Evolutionary conservation across 768 basidiomycete genomes (phyloP).

Genomic region (Auriscalpium microsporum): DNA sequence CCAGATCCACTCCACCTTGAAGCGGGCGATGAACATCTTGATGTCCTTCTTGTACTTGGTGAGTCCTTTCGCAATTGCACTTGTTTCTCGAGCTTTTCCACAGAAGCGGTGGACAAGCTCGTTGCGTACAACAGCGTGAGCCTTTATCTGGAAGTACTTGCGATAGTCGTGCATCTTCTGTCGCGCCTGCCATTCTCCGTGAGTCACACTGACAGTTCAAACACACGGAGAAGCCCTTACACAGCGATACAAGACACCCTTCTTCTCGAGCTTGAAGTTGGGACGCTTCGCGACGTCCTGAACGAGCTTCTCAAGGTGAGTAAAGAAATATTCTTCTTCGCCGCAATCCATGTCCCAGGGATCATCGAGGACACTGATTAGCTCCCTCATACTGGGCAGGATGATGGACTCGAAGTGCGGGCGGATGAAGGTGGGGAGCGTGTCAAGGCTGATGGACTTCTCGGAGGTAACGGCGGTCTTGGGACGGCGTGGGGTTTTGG

Average conservation of each 20-base stretch:
- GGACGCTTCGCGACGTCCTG: neutral
- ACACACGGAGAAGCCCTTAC: no score
- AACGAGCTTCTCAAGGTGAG: neutral
- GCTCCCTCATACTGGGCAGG: neutral
- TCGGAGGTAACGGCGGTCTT: neutral
- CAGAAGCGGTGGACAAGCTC: neutral
- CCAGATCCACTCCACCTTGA: neutral
- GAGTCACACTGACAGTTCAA: neutral
- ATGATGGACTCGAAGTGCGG: neutral
- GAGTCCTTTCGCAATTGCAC: neutral
- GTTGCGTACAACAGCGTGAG: neutral
- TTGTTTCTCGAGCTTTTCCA: neutral
- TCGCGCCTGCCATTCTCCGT: neutral
- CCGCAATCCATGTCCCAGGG: neutral
- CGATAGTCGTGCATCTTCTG: neutral
- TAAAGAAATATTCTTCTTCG: neutral
- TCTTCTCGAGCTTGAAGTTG: neutral
- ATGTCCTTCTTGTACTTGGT: neutral
- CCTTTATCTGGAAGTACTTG: neutral
- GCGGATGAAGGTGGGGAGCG: neutral
- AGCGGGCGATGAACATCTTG: neutral
- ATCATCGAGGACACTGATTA: neutral
- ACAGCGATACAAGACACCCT: neutral
- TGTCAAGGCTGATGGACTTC: neutral
- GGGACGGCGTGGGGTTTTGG: neutral